Base-by-base conservation (phyloP, 495 filamentous ascomycete genomes). In the Lentithecium fluviatile region DNA sequence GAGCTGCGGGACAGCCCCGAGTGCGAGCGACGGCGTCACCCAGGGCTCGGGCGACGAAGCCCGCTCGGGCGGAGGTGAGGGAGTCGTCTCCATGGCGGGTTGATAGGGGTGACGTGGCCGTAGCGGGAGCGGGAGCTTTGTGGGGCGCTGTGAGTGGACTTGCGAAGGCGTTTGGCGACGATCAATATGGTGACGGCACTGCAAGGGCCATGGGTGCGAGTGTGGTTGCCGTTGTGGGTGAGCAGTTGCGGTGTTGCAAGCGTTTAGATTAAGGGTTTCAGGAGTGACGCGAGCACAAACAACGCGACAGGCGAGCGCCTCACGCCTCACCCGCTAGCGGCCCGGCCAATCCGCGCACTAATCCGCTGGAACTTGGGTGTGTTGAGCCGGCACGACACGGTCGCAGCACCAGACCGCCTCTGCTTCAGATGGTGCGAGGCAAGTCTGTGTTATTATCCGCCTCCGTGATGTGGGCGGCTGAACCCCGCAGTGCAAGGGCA, bases 41-140 rank as follows among this genome's bases (percentile, higher is more conserved):
- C 84, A 86, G 49, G 87, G 86, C 37, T 87, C 85, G 7, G 86
- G 84, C 15, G 83, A 86, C 43, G 72, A 72, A 58, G 74, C 72
- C 50, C 50, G 71, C 34, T 65, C 71, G 62, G 43, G 62, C 54
- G 58, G 53, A 62, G 59, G 65, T 34, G 64, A 65, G 29, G 62
- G 32, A 6, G 24, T 24, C 42, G 49, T 56, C 24, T 32, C 53
- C 42, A 52, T 52, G 45, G 42, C 23, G 52, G 38, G 17, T 12
- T 15, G 48, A 23, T 12, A 46, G n/a, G 23, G 38, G 37, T 46
- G 40, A 19, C 19, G 43, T 23, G 38, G 53, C 43, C 24, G 46
- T 36, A 43, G 13, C 13, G 4, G 19, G 19, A 43, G 40, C 40
- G 15, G 13, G 40, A 13, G 8, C 8, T 38, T 38, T 38, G 40